Evolutionary conservation across 306 rosid genomes (phyloP), one percentile per base, ranked within the genome.

Genomic region (Prinsepia uniflora): DNA sequence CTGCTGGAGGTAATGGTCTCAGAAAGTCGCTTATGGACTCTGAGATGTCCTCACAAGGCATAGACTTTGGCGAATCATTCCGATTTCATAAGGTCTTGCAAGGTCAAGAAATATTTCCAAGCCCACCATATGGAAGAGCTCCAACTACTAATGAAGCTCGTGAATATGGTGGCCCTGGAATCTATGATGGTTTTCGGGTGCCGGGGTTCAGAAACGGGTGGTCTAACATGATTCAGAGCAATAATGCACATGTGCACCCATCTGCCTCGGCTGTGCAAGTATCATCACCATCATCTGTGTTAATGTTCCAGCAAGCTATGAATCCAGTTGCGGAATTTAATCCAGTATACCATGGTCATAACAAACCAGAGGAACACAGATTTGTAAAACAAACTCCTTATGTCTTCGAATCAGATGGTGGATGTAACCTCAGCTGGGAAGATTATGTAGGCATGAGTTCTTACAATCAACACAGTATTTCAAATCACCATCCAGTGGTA

Each of bases 71-170:
- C 57, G 97, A 91, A 81, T 87, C 99, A 41, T 75, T 82, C 73
- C 81, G 89, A 82, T 95, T 89, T 92, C 97, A 82, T 70, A 89
- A 91, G 97, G 99, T 95, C 99, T 95, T 95, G 97, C 99, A 95
- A 95, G 97, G 99, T 95, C 99, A 95, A 95, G 99, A 95, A 95
- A 89, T 91, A 74, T 80, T 86, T 78, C 90, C 96, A 43, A 83
- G 89, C 78, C 79, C 87, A 63, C 87, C 87, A 36, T 87, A 77
- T 73, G 87, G 88, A 67, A 81, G 94, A 81, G 79, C 86, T 71
- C 76, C 83, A 49, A 34, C 83, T 48, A n/a, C 67, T 6, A 87
- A 75, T 0, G 87, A 80, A 62, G 81, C 81, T 71, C 80, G 46
- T 41, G 84, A 68, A 68, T 82, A 78, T 84, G 88, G 92, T 76